phyloP scores from a whole-genome alignment of 306 rosid genomes.

The Aeschynomene evenia region DNA sequence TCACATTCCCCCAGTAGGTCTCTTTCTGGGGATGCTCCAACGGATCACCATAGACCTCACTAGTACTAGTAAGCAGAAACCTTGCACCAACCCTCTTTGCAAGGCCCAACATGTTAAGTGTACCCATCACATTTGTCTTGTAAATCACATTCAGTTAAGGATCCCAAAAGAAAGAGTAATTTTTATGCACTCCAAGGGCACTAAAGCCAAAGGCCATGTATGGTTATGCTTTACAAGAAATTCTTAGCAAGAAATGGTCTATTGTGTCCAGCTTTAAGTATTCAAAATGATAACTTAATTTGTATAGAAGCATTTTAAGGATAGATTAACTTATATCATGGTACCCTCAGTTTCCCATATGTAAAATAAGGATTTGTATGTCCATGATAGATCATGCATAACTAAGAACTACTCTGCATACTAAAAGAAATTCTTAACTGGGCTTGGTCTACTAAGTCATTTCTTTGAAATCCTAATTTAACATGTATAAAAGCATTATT shows the following conservation, averaged over 20 bases:
- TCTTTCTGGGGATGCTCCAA: constrained; percentile 98
- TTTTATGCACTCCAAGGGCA: neutral
- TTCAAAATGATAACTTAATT: neutral
- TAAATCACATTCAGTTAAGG: constrained; percentile 54
- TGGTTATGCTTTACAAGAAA: neutral
- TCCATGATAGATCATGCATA: neutral
- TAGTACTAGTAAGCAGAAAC: constrained; percentile 91
- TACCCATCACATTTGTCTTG: constrained; percentile 99
- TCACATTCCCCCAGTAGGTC: constrained; percentile 98
- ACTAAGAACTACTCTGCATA: neutral
- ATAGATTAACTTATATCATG: neutral
- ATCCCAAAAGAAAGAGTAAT: constrained; percentile 25
- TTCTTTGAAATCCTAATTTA: neutral
- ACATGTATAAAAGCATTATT: neutral
- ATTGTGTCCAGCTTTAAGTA: neutral
- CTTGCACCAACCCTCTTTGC: constrained; percentile 96
- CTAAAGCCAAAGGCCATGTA: neutral
- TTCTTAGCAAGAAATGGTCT: neutral
- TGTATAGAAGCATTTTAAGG: neutral
- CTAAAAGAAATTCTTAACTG: neutral
- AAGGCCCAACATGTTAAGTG: constrained; percentile 91
- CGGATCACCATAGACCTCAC: constrained; percentile 98
- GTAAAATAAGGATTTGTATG: neutral
- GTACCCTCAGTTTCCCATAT: neutral
- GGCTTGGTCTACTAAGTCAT: neutral